These are phyloP conservation scores for Aspergillus haitiensis DNA, from an alignment of 495 filamentous ascomycete genomes.

Conservation along the genomic window DNA sequence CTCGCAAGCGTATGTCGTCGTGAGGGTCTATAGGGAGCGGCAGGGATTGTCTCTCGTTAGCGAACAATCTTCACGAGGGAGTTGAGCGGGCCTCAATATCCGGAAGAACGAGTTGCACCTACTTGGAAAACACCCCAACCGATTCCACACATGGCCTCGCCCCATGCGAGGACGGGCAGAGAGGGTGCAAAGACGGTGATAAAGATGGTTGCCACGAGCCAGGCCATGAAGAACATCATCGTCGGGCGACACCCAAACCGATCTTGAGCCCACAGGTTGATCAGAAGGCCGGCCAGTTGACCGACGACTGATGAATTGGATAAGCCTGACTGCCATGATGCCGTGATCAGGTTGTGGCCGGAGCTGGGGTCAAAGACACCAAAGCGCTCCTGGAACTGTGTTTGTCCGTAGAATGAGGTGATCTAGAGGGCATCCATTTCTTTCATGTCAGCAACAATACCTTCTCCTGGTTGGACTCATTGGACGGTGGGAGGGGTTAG, in stretches of 20 bases:
- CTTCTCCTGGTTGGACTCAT: too few relatives aligned
- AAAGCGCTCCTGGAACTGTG: constrained; percentile 34
- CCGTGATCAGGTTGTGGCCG: constrained; percentile 36
- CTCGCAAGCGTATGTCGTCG: constrained; percentile 53
- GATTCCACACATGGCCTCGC: constrained; percentile 27
- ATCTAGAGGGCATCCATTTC: constrained; percentile 15
- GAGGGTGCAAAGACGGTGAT: constrained; percentile 36
- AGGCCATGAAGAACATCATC: constrained; percentile 58
- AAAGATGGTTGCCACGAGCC: constrained; percentile 39
- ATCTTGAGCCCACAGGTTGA: constrained; percentile 64
- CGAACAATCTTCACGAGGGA: too few relatives aligned
- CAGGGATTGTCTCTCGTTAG: too few relatives aligned
- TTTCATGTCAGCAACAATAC: too few relatives aligned
- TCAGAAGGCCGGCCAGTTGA: constrained; percentile 58
- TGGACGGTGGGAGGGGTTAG: background rate
- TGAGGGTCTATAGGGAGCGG: constrained; percentile 31
- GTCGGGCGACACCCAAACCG: constrained; percentile 62
- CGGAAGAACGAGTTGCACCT: background rate
- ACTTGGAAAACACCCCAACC: constrained; percentile 46
- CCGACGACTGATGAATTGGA: constrained; percentile 57
- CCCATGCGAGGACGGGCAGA: constrained; percentile 20
- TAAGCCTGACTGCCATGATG: constrained; percentile 63
- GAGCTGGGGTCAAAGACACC: constrained; percentile 27
- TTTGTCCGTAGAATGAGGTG: constrained; percentile 33
- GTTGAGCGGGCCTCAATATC: too few relatives aligned